Base-by-base conservation (phyloP, 129 eudicot genomes). In the Chrysanthemum seticuspe region DNA sequence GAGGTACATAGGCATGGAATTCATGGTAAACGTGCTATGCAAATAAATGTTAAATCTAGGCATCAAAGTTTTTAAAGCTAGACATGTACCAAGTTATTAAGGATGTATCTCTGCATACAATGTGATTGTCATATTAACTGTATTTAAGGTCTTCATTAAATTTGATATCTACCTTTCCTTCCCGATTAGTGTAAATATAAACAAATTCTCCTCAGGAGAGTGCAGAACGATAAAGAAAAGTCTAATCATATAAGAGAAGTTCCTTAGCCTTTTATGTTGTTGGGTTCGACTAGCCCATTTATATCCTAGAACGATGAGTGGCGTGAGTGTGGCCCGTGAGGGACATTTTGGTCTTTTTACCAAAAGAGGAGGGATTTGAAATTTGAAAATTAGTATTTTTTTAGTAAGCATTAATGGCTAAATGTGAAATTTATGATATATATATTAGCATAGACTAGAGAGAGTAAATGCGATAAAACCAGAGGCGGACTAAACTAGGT, bases 301-400 rank as follows among this genome's bases (percentile, higher is more conserved):
- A 44, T 34, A 54, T 75, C 61, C 12, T 40, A 52, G 18, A 18
- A 53, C 34, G n/a, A 21, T 12, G 13, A 13, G 29, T 73, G 34
- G 56, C 68, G 68, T 44, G 40, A 45, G 13, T 76, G 74, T 31
- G n/a, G 15, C 48, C 29, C 50, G 14, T 27, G 50, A 56, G 73
- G 72, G 82, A 10, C 72, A 77, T 77, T 70, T 78, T 71, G 60
- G 81, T 78, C 76, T 44, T 71, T 69, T 63, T 63, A 9, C 40
- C 31, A 25, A 45, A 53, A 14, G 36, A 23, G 34, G 48, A 11
- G 15, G 34, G 40, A 10, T 19, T 53, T n/a, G 45, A 40, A 52
- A 16, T 53, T 27, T 10, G 51, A 16, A 29, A 61, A 49, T 36
- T 2, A 57, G 5, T 29, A 77, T 16, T 25, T 11, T 56, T 27